phyloP scores from a whole-genome alignment of 2,329 filamentous ascomycete species.

The Chrysosporium queenslandicum region DNA sequence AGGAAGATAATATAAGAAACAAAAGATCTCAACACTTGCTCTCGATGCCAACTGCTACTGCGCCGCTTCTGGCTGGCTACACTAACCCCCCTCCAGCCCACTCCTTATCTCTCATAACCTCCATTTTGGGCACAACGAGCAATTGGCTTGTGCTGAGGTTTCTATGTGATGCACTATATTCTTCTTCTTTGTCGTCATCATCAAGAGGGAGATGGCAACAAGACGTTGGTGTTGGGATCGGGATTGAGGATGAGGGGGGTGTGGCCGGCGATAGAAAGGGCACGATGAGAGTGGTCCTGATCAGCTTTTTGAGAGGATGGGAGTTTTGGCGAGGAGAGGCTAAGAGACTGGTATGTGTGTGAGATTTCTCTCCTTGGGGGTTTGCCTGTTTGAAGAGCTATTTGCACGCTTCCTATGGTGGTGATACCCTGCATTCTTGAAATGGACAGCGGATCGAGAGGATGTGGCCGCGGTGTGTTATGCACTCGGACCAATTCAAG shows the following conservation, averaged over 20 bases:
- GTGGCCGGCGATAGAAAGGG: conserved; percentile 5
- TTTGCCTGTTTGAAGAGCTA: too few relatives aligned
- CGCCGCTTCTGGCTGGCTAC: conserved; percentile 15
- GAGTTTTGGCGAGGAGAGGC: conserved; percentile 68
- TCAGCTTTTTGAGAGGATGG: conserved; percentile 72
- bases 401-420: too few relatives aligned
- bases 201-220: conserved; percentile 17
- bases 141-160: conserved; percentile 50
- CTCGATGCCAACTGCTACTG: conserved; percentile 16
- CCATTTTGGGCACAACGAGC: conserved; percentile 39
- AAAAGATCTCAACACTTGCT: not conserved
- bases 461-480: too few relatives aligned
- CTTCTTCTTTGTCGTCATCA: not conserved
- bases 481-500: too few relatives aligned
- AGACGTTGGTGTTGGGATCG: conserved; percentile 15
- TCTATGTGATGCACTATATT: conserved; percentile 39
- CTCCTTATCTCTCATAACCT: conserved; percentile 37
- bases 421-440: too few relatives aligned
- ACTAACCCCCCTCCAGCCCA: conserved; percentile 28
- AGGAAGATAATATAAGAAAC: too few relatives aligned
- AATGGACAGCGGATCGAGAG: too few relatives aligned
- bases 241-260: conserved; percentile 3
- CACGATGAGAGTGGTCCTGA: conserved; percentile 53
- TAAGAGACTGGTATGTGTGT: conserved; percentile 50
- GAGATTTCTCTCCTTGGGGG: not conserved